Percentiles rank a stretch among this genome's conserved stretches.
Conservation (phyloP, 352 stramenopile genomes). For the Globisporangium emineosum region DNA sequence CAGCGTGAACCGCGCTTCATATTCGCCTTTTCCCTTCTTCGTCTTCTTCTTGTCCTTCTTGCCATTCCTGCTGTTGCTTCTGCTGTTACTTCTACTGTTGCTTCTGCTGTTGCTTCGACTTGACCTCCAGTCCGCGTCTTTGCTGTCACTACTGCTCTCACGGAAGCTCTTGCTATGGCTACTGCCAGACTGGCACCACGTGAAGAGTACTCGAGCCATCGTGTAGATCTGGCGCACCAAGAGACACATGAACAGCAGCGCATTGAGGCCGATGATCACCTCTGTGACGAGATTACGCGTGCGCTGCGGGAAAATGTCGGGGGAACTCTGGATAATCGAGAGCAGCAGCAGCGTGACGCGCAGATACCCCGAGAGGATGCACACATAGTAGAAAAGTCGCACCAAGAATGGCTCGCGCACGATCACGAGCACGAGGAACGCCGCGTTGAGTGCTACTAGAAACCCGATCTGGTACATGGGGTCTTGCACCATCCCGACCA, state of each 20-base stretch:
- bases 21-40: background rate
- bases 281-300: conserved; percentile 37
- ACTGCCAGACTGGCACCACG: conserved; percentile 13
- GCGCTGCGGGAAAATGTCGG: conserved; percentile 34
- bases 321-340: conserved; percentile 32
- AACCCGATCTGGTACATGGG: conserved; percentile 37
- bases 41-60: background rate
- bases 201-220: conserved; percentile 15
- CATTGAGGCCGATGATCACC: conserved; percentile 43
- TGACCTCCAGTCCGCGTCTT: background rate
- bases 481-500: conserved; percentile 33
- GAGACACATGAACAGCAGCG: conserved; percentile 38
- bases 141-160: background rate
- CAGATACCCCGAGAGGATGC: conserved; percentile 35
- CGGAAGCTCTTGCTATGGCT: background rate
- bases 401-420: conserved; percentile 39
- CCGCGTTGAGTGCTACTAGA: conserved; percentile 36
- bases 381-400: conserved; percentile 36
- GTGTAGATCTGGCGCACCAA: conserved; percentile 41
- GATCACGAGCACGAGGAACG: conserved; percentile 37
- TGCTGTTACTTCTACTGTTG: background rate
- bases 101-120: background rate
- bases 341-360: conserved; percentile 45
- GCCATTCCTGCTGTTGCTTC: no score
- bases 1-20: conserved; percentile 11